phyloP scores from a whole-genome alignment of 495 filamentous ascomycete species.

The Articulospora tetracladia region DNA sequence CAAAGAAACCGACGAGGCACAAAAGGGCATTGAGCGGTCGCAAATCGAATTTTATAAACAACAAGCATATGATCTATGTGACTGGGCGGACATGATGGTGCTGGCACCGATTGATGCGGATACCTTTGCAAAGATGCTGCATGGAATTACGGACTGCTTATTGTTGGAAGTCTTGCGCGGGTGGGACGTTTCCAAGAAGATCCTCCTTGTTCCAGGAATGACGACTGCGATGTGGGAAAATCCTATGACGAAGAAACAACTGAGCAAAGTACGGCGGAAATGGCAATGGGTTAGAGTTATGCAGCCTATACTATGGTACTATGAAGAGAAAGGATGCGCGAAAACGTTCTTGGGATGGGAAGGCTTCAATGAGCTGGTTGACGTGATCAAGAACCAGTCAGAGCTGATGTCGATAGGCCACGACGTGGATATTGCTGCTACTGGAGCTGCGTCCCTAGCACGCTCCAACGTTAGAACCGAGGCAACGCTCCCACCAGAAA shows the following conservation, averaged over 20 bases:
- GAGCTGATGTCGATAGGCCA: constrained; percentile 58
- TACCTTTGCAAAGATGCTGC: constrained; percentile 76
- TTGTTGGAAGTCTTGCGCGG: constrained; percentile 70
- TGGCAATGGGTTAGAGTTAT: constrained; percentile 79
- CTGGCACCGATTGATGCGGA: constrained; percentile 82
- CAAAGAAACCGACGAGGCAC: constrained; percentile 19
- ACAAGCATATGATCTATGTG: constrained; percentile 66
- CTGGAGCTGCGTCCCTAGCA: constrained; percentile 27
- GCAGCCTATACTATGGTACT: constrained; percentile 70
- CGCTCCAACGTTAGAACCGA: constrained; percentile 22
- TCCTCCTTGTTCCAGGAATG: constrained; percentile 80
- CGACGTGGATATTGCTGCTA: constrained; percentile 48
- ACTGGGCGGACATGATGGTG: constrained; percentile 84
- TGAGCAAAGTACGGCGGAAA: constrained; percentile 71
- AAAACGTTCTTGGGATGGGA: constrained; percentile 60
- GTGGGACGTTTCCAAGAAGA: constrained; percentile 82
- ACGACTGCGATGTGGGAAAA: constrained; percentile 80
- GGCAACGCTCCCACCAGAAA: constrained; percentile 63
- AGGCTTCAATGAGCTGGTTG: constrained; percentile 59
- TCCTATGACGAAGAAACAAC: constrained; percentile 76
- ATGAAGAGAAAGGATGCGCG: constrained; percentile 40
- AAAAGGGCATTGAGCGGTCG: constrained; percentile 24
- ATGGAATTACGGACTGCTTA: constrained; percentile 69
- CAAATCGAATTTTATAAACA: constrained; percentile 40
- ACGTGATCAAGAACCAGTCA: constrained; percentile 62